phyloP scores from a whole-genome alignment of 805 yeast species.

The Candida fluviatilis region DNA sequence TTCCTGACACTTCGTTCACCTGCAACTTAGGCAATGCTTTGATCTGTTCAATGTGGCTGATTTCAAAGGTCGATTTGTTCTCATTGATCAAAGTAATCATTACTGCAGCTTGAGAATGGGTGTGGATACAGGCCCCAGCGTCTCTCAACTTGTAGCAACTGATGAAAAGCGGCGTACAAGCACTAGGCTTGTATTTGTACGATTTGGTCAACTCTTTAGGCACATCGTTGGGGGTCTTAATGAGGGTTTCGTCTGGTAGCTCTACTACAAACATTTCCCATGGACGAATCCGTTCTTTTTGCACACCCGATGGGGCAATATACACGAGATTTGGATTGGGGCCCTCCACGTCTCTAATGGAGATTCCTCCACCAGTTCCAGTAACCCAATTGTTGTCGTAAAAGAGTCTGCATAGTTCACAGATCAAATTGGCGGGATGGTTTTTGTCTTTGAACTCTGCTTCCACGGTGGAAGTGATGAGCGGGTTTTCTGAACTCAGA shows the following conservation, averaged over 20 bases:
- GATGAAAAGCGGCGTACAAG: conserved; percentile 86
- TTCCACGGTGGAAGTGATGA: conserved; percentile 6
- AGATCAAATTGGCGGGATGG: conserved; percentile 83
- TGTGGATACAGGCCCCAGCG: conserved; percentile 92
- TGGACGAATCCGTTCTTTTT: conserved; percentile 83
- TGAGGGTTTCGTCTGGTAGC: conserved; percentile 44
- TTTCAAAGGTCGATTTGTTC: conserved; percentile 56
- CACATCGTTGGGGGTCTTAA: conserved; percentile 53
- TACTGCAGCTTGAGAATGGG: conserved; percentile 89
- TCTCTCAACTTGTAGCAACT: conserved; percentile 62
- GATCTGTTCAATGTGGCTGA: conserved; percentile 83
- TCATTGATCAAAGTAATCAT: conserved; percentile 66
- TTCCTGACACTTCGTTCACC: conserved; percentile 23
- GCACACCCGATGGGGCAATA: conserved; percentile 95
- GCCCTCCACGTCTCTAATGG: conserved; percentile 54
- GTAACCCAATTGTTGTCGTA: conserved; percentile 87
- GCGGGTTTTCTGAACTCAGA: conserved; percentile 4
- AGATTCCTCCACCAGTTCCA: conserved; percentile 95
- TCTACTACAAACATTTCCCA: conserved; percentile 77
- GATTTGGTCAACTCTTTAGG: conserved; percentile 33
- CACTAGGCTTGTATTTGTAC: conserved; percentile 73
- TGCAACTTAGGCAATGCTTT: conserved; percentile 74
- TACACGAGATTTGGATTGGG: conserved; percentile 47
- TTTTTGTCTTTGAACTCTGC: conserved; percentile 42
- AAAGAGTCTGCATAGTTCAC: conserved; percentile 73